These are phyloP conservation scores for Aspergillus ochraceoroseus DNA, from an alignment of 2,329 filamentous ascomycete genomes.

Conservation along the genomic window DNA sequence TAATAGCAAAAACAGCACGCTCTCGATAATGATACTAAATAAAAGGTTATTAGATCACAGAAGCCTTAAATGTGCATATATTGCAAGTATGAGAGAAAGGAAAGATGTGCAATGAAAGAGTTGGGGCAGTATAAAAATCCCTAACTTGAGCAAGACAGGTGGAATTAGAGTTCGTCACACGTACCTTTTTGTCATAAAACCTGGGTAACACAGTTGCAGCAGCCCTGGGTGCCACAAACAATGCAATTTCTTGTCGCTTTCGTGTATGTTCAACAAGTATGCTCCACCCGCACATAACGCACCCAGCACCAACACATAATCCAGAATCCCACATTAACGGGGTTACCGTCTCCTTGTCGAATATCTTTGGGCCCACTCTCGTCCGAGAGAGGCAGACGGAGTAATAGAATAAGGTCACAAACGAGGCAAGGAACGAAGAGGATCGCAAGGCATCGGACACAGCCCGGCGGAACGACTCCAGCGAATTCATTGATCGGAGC, in stretches of 20 bases:
- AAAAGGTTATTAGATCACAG: conserved; percentile 20
- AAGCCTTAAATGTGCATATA: conserved; percentile 5
- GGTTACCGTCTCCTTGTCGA: conserved; percentile 53
- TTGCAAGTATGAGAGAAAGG: conserved; percentile 8
- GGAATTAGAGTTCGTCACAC: conserved; percentile 12
- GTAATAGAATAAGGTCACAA: conserved; percentile 78
- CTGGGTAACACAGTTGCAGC: conserved; percentile 69
- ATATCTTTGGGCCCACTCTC: conserved; percentile 63
- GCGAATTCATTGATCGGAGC: conserved; percentile 48
- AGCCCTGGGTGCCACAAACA: conserved; percentile 77
- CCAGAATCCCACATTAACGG: conserved; percentile 55
- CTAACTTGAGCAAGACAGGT: conserved; percentile 10
- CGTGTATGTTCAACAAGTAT: conserved; percentile 64
- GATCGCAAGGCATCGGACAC: conserved; percentile 61
- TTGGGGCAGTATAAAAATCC: conserved; percentile 22
- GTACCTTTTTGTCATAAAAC: conserved; percentile 54
- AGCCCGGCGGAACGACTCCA: conserved; percentile 47
- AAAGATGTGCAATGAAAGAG: conserved; percentile 10
- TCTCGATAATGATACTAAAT: conserved; percentile 62
- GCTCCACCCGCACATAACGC: conserved; percentile 74
- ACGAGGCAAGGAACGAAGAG: conserved; percentile 70
- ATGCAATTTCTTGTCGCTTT: conserved; percentile 66
- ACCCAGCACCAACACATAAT: conserved; percentile 66
- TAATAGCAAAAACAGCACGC: conserved; percentile 60
- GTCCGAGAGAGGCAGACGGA: conserved; percentile 73